Evolutionary conservation across 441 rosid genomes (phyloP), one percentile per base, ranked within the genome.

Genomic region (Populus hybrid): DNA sequence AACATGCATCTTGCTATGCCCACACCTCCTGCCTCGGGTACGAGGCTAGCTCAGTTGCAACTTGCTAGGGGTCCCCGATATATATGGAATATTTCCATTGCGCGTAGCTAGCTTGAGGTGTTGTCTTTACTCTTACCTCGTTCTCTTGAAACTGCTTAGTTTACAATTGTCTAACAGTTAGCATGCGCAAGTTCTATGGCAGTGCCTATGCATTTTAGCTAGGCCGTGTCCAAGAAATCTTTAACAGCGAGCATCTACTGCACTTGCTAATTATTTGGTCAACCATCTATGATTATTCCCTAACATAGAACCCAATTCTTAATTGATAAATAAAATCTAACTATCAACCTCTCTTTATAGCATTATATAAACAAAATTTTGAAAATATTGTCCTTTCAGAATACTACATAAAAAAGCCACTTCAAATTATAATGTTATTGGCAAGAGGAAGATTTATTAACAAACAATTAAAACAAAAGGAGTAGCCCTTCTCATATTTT

Each of bases 1-100:
- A 76, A 82, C 76, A 71, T 81, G 75, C 80, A 79, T 76, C 74
- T 78, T 80, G 81, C 67, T 78, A 73, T 83, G 34, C 81, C 83
- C 78, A 79, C 78, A 78, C 63, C 74, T 9, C 63, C 80, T 74
- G 76, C 83, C 78, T 72, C 71, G 67, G 64, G 72, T 46, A 79
- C 72, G 74, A 74, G 77, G 69, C 64, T 66, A 54, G 6, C 73
- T 77, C 40, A 73, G 83, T 42, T 65, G 65, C 73, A 32, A 68
- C 75, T 80, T 42, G 76, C 68, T 23, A 71, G 70, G 76, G 77
- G 81, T 77, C 85, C 81, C 80, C 76, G 34, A 73, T 8, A 36
- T 12, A 30, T 65, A 72, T 40, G 61, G 23, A 21, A 26, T 21
- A 57, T 35, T 35, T 63, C 67, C 69, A 59, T 35, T n/a, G 1